Conservation (phyloP, 345 rosid genomes). For the Citrus inodora region DNA sequence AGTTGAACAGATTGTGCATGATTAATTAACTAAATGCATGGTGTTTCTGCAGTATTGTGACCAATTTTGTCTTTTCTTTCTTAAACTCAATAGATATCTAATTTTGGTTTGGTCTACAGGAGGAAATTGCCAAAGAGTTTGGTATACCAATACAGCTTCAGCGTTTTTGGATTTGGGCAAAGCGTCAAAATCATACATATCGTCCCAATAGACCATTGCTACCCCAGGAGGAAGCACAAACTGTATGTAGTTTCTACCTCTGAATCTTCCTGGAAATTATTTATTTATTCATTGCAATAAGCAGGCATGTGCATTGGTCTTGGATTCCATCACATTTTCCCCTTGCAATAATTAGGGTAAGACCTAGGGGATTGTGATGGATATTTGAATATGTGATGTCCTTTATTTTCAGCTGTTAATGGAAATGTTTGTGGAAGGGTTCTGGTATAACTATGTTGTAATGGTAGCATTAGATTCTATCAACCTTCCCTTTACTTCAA, state of each 20-base stretch:
- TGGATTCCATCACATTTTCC: background rate
- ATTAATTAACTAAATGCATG: background rate
- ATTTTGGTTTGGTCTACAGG: conserved; percentile 43
- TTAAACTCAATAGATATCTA: background rate
- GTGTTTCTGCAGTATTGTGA: background rate
- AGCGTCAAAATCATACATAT: conserved; percentile 94
- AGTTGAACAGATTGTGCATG: background rate
- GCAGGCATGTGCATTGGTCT: background rate
- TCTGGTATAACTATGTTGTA: background rate
- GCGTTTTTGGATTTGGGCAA: conserved; percentile 97
- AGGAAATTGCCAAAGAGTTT: conserved; percentile 92
- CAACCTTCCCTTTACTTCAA: background rate
- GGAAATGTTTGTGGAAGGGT: background rate
- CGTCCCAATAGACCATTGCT: conserved; percentile 90
- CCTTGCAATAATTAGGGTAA: background rate
- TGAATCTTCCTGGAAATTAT: background rate
- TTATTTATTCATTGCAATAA: background rate
- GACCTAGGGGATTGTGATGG: background rate
- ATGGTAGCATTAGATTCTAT: background rate
- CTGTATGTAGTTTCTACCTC: conserved; percentile 37
- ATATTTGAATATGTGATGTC: background rate
- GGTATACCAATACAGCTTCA: conserved; percentile 85
- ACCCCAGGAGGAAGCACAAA: conserved; percentile 79
- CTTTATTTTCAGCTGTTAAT: background rate
- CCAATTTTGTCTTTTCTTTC: background rate